Evolutionary conservation across 352 stramenopile species (phyloP).

Genomic region (Bremia lactucae): DNA sequence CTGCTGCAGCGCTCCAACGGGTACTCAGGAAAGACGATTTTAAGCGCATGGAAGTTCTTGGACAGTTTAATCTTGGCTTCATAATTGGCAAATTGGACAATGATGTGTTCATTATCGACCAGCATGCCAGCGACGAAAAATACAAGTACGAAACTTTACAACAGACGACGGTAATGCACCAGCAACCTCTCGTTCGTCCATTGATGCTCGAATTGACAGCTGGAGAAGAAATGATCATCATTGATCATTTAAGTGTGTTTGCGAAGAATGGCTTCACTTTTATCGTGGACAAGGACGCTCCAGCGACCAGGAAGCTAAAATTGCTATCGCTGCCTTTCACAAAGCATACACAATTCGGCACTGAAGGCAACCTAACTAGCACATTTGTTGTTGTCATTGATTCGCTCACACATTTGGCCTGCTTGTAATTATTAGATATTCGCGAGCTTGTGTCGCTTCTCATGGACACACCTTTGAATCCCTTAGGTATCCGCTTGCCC

Average conservation of each 20-base stretch:
- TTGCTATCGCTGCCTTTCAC: slow-evolving; percentile 78
- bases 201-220: slow-evolving; percentile 87
- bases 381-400: too few species aligned
- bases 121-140: slow-evolving; percentile 96
- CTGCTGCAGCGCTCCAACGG: slow-evolving; percentile 45
- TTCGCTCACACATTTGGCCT: slow-evolving; percentile 1
- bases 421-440: slow-evolving; percentile 43
- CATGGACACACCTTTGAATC: slow-evolving; percentile 43
- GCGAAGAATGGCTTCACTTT: slow-evolving; percentile 91
- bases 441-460: slow-evolving; percentile 82
- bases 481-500: slow-evolving; percentile 71
- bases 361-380: slow-evolving; percentile 65
- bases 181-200: slow-evolving; percentile 91
- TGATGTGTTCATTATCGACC: slow-evolving; percentile 97
- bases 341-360: slow-evolving; percentile 81
- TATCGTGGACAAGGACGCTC: slow-evolving; percentile 32
- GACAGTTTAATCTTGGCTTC: slow-evolving; percentile 98
- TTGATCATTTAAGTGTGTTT: slow-evolving; percentile 91
- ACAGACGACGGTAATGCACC: slow-evolving; percentile 86
- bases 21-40: slow-evolving; percentile 90
- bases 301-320: slow-evolving; percentile 49
- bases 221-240: slow-evolving; percentile 89
- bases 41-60: slow-evolving; percentile 85
- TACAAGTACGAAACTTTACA: slow-evolving; percentile 68
- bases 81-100: slow-evolving; percentile 87